Evolutionary conservation across 75 land plant genomes (phyloP), one percentile per base, ranked within the genome.

Genomic region (Cryptomeria japonica): DNA sequence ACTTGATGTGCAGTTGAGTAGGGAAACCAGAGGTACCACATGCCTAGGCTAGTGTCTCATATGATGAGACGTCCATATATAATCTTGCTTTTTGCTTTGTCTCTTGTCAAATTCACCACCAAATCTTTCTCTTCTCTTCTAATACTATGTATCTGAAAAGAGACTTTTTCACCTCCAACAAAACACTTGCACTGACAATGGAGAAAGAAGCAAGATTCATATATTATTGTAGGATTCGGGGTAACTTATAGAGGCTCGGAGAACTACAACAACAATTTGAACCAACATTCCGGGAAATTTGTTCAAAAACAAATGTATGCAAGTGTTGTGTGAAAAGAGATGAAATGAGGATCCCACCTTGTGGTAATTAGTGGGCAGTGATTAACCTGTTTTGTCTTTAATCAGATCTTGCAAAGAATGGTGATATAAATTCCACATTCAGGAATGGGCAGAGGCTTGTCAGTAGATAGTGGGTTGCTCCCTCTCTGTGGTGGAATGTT

Each of bases 11-110:
- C 44, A 78, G 39, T 16, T 32, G 25, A 8, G 39, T 1, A 38
- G 28, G 42, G 80, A 78, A 38, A 78, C 44, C 25, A 41, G 13
- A 41, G 38, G 80, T 38, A 38, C 42, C 6, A 78, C 80, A 18
- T 3, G 28, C 9, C 42, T 38, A 38, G 14, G 25, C 42, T 22
- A 38, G 42, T 78, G 80, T 78, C 80, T 78, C 42, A 78, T 78
- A 14, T 78, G 80, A 78, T 78, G 25, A 78, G 80, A 78, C 80
- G 44, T 78, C 1, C 42, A 38, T 78, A 39, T 78, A 78, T 78
- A 5, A 39, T 64, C 70, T 12, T 78, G 80, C 42, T 8, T 39
- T 16, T 36, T 77, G 6, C 36, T 78, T 78, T 38, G 44, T 38
- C 36, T 38, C 36, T 32, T 78, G 36, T 75, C 38, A 75, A 36